A percentile compares a stretch with the other conserved stretches of the same genome.
phyloP scores from a whole-genome alignment of 139 green algal genomes.

The Coccomyxa sp. region DNA sequence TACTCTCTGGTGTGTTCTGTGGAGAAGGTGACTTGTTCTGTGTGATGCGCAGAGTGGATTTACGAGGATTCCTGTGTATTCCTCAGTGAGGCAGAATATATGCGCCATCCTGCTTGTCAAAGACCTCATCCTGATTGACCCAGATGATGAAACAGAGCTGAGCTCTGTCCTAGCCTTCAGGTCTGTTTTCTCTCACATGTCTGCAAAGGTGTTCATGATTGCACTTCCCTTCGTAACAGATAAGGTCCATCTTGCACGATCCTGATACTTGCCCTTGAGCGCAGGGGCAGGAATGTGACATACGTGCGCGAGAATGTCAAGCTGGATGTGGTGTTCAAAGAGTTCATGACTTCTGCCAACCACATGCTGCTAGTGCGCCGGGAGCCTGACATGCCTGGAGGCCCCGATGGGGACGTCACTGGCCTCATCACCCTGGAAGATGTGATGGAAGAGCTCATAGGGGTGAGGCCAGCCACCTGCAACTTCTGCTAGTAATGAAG shows the following conservation, averaged over 20 bases:
- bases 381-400: too few species aligned
- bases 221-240: too few species aligned
- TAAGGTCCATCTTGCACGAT: too few species aligned
- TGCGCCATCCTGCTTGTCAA: constrained; percentile 65
- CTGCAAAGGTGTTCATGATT: too few species aligned
- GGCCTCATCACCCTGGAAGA: constrained; percentile 71
- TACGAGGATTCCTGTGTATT: constrained; percentile 64
- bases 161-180: constrained; percentile 52
- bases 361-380: constrained; percentile 54
- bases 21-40: constrained; percentile 23
- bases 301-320: constrained; percentile 40
- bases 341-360: constrained; percentile 25
- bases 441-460: constrained; percentile 56
- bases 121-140: constrained; percentile 72
- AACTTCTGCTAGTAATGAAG: too few species aligned
- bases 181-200: background rate
- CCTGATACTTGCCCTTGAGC: too few species aligned
- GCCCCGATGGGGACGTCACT: constrained; percentile 9
- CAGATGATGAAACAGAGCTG: constrained; percentile 67
- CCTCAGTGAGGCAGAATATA: constrained; percentile 43
- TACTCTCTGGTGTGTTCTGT: constrained; percentile 44
- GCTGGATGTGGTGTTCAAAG: constrained; percentile 50
- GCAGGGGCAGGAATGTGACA: constrained; percentile 28
- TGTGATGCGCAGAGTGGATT: background rate
- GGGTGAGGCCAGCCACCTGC: background rate